Conservation (phyloP, 2,329 filamentous ascomycete species). For the Leptodontidium sp. region DNA sequence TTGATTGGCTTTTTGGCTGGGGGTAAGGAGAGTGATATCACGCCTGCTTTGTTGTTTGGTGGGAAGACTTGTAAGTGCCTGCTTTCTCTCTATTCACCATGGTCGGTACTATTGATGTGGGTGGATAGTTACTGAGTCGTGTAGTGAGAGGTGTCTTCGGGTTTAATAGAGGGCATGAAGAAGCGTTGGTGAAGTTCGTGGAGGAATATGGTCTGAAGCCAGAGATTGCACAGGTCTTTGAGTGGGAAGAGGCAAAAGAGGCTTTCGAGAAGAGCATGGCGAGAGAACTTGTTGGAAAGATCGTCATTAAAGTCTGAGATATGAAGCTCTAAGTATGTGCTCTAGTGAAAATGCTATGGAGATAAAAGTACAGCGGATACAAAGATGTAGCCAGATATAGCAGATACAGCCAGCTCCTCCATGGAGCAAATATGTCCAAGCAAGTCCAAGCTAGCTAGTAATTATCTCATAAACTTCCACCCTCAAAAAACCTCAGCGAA, state of each 20-base stretch:
- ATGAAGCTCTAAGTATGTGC: background rate
- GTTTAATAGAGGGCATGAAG: conserved; percentile 1
- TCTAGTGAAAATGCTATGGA: no score
- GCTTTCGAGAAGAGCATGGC: conserved; percentile 14
- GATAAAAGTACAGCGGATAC: no score
- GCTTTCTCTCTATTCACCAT: no score
- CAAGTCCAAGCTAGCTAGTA: background rate
- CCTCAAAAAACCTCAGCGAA: background rate
- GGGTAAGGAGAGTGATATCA: background rate
- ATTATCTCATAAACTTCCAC: background rate
- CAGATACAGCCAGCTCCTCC: background rate
- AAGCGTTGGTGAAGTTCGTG: conserved; percentile 17
- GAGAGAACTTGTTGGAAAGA: conserved; percentile 18
- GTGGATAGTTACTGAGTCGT: background rate
- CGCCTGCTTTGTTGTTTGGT: conserved; percentile 9
- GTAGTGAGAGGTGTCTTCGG: conserved; percentile 21
- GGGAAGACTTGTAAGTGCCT: conserved; percentile 18
- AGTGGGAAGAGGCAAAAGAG: conserved; percentile 13
- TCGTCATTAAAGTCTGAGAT: conserved; percentile 21
- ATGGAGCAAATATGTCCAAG: background rate
- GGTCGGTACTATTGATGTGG: no score
- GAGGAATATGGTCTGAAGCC: conserved; percentile 14
- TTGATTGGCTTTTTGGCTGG: conserved; percentile 16
- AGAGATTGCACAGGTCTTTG: conserved; percentile 7
- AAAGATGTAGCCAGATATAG: background rate